Evolutionary conservation across 2,329 filamentous ascomycete species (phyloP).

Genomic region (Cytospora schulzeri): DNA sequence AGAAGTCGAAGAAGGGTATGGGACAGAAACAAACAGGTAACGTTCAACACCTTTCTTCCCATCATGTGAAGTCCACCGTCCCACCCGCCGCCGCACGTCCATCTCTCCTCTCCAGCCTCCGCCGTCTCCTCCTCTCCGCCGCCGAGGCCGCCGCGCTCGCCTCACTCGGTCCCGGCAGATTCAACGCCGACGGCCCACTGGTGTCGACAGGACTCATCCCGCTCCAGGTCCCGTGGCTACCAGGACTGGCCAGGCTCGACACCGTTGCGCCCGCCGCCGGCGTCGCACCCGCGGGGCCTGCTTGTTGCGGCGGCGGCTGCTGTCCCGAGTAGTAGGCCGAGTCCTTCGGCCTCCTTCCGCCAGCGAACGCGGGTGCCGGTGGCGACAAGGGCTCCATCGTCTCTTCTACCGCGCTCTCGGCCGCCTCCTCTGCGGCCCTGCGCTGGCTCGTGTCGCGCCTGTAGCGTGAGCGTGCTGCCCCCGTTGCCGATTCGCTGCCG

Average conservation of each 20-base stretch:
- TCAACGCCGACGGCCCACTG: conserved; percentile 31
- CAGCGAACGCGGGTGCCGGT: conserved; percentile 59
- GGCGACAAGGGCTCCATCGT: conserved; percentile 52
- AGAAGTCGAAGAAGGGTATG: too few relatives aligned
- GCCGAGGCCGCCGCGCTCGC: conserved; percentile 40
- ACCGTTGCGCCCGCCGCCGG: conserved; percentile 46
- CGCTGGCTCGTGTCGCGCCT: conserved; percentile 55
- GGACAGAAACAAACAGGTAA: too few relatives aligned
- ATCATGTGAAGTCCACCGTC: conserved; percentile 32
- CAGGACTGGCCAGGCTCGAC: conserved; percentile 50
- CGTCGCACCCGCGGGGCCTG: conserved; percentile 43
- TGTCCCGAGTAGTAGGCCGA: conserved; percentile 63
- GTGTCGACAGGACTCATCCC: conserved; percentile 45
- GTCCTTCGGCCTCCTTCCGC: conserved; percentile 56
- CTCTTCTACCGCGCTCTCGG: conserved; percentile 45
- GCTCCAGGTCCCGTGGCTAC: conserved; percentile 56
- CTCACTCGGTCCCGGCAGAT: conserved; percentile 41
- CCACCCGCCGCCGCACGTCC: conserved; percentile 40
- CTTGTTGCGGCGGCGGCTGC: conserved; percentile 28
- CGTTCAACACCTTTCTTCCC: not conserved
- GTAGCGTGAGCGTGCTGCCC: conserved; percentile 48
- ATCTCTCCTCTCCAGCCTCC: conserved; percentile 57
- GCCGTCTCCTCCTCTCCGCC: conserved; percentile 56
- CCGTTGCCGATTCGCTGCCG: conserved; percentile 46
- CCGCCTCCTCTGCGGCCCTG: conserved; percentile 46